Evolutionary conservation across 2,329 filamentous ascomycete genomes (phyloP), one percentile per base, ranked within the genome.

Genomic region (Botrytis aclada): DNA sequence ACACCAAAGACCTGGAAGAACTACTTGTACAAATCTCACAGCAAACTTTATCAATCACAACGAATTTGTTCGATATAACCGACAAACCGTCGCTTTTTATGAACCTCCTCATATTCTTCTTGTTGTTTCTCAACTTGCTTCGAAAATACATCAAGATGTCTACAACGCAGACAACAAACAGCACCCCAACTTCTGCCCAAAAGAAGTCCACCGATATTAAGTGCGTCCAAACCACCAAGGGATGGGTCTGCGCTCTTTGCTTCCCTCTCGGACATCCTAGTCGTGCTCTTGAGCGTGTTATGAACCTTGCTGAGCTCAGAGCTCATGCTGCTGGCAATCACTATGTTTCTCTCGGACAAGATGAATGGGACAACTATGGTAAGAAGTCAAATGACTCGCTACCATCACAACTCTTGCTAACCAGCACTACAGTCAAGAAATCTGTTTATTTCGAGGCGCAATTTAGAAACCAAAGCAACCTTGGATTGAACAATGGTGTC

Each of bases 241-340:
- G 65, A 56, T 69, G 65, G 65, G 65, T 69, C 65, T 69, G 65
- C 65, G 65, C 65, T 69, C 51, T 69, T 41, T 69, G 65, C 37
- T 69, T 69, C n/a, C 65, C 65, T 69, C 51, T 69, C 12, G 47
- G 37, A 16, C 25, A 69, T 32, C 37, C 47, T 25, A 69, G n/a
- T 29, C 65, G 65, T 25, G 65, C 65, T 14, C n/a, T 69, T 32
- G 47, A 69, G 47, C 65, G 65, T 29, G 18, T 69, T 41, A 32
- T 69, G 37, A 56, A 9, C 20, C n/a, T 69, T 41, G 3, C 18
- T 32, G 47, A 56, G 47, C 65, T 69, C n/a, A 56, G 39, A 20
- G 7, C 5, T 56, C 65, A 69, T 41, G 65, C 47, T 18, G 10
- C 47, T 32, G 18, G 47, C 4, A 69, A 32, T 5, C 65, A 69